A percentile compares a stretch with the other conserved stretches of the same genome.
Evolutionary conservation across 768 basidiomycete species (phyloP).

Genomic region (Trametes punicea): DNA sequence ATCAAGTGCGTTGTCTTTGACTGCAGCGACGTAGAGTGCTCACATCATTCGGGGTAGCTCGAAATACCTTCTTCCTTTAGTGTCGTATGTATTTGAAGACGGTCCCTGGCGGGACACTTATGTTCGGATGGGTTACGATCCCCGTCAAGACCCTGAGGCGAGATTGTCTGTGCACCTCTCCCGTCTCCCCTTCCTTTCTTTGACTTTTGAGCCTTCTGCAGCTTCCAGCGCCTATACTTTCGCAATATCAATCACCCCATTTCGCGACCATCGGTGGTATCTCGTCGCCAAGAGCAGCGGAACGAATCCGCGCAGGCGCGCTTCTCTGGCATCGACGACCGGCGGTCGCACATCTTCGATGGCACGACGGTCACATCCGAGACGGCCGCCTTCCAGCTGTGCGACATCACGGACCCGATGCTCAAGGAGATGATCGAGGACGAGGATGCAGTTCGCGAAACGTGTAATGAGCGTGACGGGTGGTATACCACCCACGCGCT

Average conservation of each 20-base stretch:
- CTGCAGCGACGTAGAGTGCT: neutral
- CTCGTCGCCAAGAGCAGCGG: conserved; percentile 59
- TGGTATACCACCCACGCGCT: conserved; percentile 81
- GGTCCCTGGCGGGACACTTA: conserved; percentile 93
- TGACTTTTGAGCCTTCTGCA: conserved; percentile 30
- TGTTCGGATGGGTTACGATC: conserved; percentile 86
- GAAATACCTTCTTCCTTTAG: conserved; percentile 74
- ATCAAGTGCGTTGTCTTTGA: conserved; percentile 53
- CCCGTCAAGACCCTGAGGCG: conserved; percentile 66
- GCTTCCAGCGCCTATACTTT: conserved; percentile 91
- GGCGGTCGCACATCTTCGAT: conserved; percentile 80
- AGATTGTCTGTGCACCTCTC: conserved; percentile 58
- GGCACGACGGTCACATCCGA: conserved; percentile 76
- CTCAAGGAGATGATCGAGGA: conserved; percentile 78
- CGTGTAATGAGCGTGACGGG: conserved; percentile 80
- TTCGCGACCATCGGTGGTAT: conserved; percentile 70
- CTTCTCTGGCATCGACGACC: conserved; percentile 23
- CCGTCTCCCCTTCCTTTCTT: neutral
- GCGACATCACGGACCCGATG: conserved; percentile 88
- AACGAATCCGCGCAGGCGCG: conserved; percentile 38
- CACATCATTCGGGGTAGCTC: conserved; percentile 45
- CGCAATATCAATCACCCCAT: conserved; percentile 84
- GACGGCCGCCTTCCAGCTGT: conserved; percentile 91
- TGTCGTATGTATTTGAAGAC: conserved; percentile 87
- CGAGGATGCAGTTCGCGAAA: conserved; percentile 61